These are phyloP conservation scores for Guadua angustifolia DNA, from an alignment of 176 grass and related monocot species.

Conservation along the genomic window DNA sequence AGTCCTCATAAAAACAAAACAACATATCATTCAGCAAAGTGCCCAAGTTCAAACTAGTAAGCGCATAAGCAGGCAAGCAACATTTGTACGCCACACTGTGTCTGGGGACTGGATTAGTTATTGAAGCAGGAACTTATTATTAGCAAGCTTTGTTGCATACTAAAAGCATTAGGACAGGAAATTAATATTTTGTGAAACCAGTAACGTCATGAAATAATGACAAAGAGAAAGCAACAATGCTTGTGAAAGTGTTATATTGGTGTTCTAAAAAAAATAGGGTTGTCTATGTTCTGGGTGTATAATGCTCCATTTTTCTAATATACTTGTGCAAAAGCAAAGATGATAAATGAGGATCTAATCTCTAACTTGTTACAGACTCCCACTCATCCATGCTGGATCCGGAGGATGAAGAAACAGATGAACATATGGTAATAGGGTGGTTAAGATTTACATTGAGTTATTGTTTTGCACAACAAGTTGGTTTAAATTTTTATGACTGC, in stretches of 20 bases:
- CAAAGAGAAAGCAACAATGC: neutral
- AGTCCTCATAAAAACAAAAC: neutral
- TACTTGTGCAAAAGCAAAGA: conserved; percentile 29
- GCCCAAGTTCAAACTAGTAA: neutral
- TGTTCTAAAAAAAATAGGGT: neutral
- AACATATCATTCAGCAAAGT: neutral
- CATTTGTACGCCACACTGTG: neutral
- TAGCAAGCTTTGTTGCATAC: conserved; percentile 27
- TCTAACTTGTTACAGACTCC: conserved; percentile 48
- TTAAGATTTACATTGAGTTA: conserved; percentile 30
- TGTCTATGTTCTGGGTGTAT: conserved; percentile 14
- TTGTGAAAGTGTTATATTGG: neutral
- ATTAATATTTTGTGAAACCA: conserved; percentile 15
- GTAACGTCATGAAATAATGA: neutral
- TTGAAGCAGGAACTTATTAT: conserved; percentile 12
- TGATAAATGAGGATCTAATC: conserved; percentile 26
- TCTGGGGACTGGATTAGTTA: neutral
- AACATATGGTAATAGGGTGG: conserved; percentile 57
- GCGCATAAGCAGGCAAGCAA: neutral
- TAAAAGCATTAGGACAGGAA: conserved; percentile 21
- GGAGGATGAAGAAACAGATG: conserved; percentile 58
- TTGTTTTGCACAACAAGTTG: conserved; percentile 11
- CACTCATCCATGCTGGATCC: conserved; percentile 50
- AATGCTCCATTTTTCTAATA: neutral
- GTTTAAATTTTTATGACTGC: neutral